Percentiles rank a stretch among this genome's conserved stretches.
These are phyloP conservation scores for Nepenthes alata DNA, from an alignment of 179 eudicot genomes.

Conservation along the genomic window DNA sequence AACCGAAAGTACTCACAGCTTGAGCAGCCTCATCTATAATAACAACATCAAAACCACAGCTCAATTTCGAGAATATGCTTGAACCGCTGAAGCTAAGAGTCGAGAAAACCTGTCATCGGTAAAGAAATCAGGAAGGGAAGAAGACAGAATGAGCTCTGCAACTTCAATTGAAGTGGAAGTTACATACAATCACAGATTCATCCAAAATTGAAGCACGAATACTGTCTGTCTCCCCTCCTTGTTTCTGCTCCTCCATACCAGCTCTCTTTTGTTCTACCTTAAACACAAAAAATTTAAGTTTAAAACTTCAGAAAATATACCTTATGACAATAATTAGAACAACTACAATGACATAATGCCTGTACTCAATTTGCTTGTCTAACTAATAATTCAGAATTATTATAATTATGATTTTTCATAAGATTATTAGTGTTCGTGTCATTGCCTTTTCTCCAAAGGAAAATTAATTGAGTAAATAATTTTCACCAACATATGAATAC, in stretches of 20 bases:
- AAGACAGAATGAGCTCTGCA: background rate
- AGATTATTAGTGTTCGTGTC: too few relatives aligned
- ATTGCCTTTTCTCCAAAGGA: too few relatives aligned
- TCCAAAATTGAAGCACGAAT: constrained; percentile 77
- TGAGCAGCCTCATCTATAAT: constrained; percentile 99
- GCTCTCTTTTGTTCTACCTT: constrained; percentile 90
- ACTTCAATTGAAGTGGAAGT: background rate
- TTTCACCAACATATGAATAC: too few relatives aligned
- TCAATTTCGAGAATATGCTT: constrained; percentile 54
- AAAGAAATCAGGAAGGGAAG: constrained; percentile 13
- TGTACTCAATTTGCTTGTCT: too few relatives aligned
- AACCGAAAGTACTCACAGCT: constrained; percentile 47
- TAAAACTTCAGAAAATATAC: too few relatives aligned
- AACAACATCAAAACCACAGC: constrained; percentile 81
- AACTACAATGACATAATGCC: too few relatives aligned
- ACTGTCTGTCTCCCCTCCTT: constrained; percentile 67
- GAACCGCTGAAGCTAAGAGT: constrained; percentile 99
- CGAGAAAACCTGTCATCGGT: constrained; percentile 69
- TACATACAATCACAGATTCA: constrained; percentile 88
- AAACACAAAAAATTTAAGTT: constrained; percentile 9
- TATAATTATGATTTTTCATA: too few relatives aligned
- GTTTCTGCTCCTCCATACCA: constrained; percentile 61
- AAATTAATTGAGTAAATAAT: too few relatives aligned
- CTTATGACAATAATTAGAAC: too few relatives aligned
- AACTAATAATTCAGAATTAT: too few relatives aligned